These are phyloP conservation scores for Apocynum venetum DNA, from an alignment of 257 asterid species.

Conservation along the genomic window DNA sequence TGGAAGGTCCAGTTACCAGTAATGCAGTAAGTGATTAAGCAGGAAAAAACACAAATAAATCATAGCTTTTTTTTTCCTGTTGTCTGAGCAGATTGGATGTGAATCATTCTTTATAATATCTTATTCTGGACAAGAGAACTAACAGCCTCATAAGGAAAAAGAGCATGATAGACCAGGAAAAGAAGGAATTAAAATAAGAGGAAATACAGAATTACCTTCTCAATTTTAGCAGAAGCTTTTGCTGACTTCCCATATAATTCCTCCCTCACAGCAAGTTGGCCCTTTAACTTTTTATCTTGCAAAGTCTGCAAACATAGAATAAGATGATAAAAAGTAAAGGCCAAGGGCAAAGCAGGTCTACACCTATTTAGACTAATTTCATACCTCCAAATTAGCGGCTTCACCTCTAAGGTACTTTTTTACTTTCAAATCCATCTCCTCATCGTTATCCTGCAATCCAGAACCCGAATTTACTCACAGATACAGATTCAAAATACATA, in stretches of 20 bases:
- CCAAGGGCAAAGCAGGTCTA: neutral
- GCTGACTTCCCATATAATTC: conserved; percentile 69
- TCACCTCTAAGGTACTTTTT: conserved; percentile 79
- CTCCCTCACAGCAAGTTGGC: conserved; percentile 82
- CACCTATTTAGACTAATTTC: neutral
- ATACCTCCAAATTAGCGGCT: conserved; percentile 68
- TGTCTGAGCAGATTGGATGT: neutral
- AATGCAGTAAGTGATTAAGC: neutral
- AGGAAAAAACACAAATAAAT: neutral
- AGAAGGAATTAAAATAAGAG: neutral
- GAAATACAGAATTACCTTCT: conserved; percentile 42
- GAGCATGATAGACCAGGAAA: neutral
- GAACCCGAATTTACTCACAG: neutral
- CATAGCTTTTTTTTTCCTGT: neutral
- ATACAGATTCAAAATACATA: neutral
- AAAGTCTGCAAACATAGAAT: conserved; percentile 18
- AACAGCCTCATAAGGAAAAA: neutral
- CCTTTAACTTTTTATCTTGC: conserved; percentile 76
- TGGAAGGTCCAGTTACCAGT: neutral
- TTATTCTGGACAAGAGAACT: neutral
- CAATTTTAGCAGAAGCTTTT: conserved; percentile 74
- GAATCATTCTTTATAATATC: neutral
- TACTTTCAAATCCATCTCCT: conserved; percentile 52
- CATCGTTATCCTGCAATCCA: conserved; percentile 42
- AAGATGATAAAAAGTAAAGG: conserved; percentile 13